A percentile compares a stretch with the other conserved stretches of the same genome.
Evolutionary conservation across 352 stramenopile species (phyloP).

Genomic region (Pythium coloratum): DNA sequence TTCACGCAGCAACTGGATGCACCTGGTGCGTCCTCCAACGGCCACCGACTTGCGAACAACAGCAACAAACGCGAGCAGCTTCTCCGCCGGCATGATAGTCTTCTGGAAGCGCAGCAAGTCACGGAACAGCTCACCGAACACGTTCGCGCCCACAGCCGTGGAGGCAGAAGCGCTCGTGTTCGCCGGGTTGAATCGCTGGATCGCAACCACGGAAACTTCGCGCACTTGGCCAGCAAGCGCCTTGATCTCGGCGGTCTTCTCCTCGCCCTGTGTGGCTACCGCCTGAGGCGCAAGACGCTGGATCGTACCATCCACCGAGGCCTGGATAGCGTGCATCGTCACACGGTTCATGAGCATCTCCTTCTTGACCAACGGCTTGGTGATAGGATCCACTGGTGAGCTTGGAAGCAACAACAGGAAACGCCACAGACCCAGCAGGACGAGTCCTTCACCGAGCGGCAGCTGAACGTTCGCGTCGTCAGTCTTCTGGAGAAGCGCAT

Average conservation of each 20-base stretch:
- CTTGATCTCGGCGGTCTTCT: background rate
- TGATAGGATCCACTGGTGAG: slow-evolving; percentile 95
- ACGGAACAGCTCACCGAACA: slow-evolving; percentile 78
- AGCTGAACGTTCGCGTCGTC: slow-evolving; percentile 10
- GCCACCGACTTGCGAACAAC: slow-evolving; percentile 31
- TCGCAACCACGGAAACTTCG: slow-evolving; percentile 28
- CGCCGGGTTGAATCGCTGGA: slow-evolving; percentile 32
- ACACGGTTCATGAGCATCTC: slow-evolving; percentile 90
- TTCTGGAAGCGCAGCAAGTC: slow-evolving; percentile 69
- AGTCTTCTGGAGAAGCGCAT: background rate
- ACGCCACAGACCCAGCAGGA: slow-evolving; percentile 92
- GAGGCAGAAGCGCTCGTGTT: background rate
- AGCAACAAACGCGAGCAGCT: slow-evolving; percentile 51
- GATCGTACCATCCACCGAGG: slow-evolving; percentile 58
- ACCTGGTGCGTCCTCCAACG: slow-evolving; percentile 42
- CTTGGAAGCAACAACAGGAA: slow-evolving; percentile 93
- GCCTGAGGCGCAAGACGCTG: slow-evolving; percentile 52
- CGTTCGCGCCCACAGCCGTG: slow-evolving; percentile 7
- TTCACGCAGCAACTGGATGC: slow-evolving; percentile 73
- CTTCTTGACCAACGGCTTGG: slow-evolving; percentile 93
- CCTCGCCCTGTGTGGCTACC: slow-evolving; percentile 13
- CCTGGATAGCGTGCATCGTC: slow-evolving; percentile 62
- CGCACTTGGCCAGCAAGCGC: slow-evolving; percentile 21
- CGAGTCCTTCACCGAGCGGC: slow-evolving; percentile 69
- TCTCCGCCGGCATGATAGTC: slow-evolving; percentile 69